Conservation (phyloP, 2,329 filamentous ascomycete genomes). For the Epichloe elymi region DNA sequence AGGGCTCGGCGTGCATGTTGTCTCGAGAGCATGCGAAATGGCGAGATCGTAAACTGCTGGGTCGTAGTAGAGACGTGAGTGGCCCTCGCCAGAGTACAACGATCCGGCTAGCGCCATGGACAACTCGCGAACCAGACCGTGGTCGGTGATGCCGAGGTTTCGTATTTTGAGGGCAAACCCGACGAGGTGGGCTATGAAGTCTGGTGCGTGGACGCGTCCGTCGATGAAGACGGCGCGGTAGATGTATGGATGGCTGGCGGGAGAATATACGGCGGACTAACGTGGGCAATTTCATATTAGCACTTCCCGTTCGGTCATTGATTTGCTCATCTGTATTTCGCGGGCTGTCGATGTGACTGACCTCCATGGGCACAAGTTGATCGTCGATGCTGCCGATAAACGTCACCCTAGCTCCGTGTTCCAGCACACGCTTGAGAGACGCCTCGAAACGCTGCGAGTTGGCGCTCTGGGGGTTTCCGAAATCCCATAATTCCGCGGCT, state of each 20-base stretch:
- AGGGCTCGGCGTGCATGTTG: constrained; percentile 38
- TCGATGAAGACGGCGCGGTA: constrained; percentile 95
- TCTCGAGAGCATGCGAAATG: constrained; percentile 61
- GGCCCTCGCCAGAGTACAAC: constrained; percentile 82
- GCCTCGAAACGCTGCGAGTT: constrained; percentile 73
- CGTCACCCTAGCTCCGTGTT: constrained; percentile 69
- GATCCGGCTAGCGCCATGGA: constrained; percentile 80
- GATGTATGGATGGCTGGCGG: constrained; percentile 80
- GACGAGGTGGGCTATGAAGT: constrained; percentile 86
- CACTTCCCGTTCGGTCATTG: neutral
- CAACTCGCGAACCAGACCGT: constrained; percentile 83
- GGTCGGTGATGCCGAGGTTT: constrained; percentile 84
- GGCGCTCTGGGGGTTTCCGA: constrained; percentile 64
- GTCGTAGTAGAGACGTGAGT: constrained; percentile 88
- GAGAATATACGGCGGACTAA: constrained; percentile 75
- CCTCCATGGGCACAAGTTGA: constrained; percentile 86
- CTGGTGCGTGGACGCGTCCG: constrained; percentile 77
- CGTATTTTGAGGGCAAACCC: constrained; percentile 88
- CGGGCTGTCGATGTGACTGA: constrained; percentile 21
- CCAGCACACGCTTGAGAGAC: constrained; percentile 59
- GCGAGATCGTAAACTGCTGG: constrained; percentile 71
- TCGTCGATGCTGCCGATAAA: constrained; percentile 95
- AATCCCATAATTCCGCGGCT: constrained; percentile 91
- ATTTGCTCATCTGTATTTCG: neutral
- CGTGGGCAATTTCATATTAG: neutral